These are phyloP conservation scores for Daedalea quercina DNA, from an alignment of 768 basidiomycete genomes.

Conservation along the genomic window DNA sequence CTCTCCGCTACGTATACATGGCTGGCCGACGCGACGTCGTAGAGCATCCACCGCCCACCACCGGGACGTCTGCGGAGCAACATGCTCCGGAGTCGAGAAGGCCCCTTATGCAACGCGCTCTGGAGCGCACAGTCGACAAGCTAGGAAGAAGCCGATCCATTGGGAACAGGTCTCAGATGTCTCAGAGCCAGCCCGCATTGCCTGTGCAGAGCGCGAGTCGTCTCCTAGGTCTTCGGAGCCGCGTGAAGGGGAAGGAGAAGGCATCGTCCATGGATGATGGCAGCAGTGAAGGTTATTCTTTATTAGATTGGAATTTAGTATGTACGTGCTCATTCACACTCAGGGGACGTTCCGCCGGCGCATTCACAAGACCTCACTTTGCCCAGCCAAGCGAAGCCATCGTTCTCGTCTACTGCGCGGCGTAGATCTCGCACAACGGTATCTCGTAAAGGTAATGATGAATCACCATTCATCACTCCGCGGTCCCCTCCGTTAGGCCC, in stretches of 20 bases:
- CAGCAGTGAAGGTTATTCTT: background rate
- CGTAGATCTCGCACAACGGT: background rate
- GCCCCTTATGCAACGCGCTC: slow-evolving; percentile 20
- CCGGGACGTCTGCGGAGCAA: background rate
- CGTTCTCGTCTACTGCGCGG: background rate
- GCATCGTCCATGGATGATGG: background rate
- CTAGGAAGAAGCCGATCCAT: slow-evolving; percentile 45
- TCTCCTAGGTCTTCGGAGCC: slow-evolving; percentile 49
- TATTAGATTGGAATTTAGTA: no score
- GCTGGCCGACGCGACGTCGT: background rate
- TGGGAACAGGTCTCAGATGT: slow-evolving; percentile 14
- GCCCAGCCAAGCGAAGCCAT: slow-evolving; percentile 4
- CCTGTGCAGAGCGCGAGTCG: slow-evolving; percentile 35
- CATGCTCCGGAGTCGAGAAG: background rate
- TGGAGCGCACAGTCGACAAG: slow-evolving; percentile 56
- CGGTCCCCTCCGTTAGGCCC: slow-evolving; percentile 52
- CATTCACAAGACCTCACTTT: slow-evolving; percentile 18
- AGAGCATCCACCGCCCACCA: background rate
- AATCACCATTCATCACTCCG: slow-evolving; percentile 67
- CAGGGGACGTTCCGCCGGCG: slow-evolving; percentile 13
- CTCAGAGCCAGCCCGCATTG: slow-evolving; percentile 27
- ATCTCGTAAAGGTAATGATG: slow-evolving; percentile 29
- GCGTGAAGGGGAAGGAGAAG: slow-evolving; percentile 40
- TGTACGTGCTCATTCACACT: background rate
- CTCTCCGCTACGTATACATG: background rate